phyloP scores from a whole-genome alignment of 2,329 filamentous ascomycete genomes.

The Venturiaceae sp. region DNA sequence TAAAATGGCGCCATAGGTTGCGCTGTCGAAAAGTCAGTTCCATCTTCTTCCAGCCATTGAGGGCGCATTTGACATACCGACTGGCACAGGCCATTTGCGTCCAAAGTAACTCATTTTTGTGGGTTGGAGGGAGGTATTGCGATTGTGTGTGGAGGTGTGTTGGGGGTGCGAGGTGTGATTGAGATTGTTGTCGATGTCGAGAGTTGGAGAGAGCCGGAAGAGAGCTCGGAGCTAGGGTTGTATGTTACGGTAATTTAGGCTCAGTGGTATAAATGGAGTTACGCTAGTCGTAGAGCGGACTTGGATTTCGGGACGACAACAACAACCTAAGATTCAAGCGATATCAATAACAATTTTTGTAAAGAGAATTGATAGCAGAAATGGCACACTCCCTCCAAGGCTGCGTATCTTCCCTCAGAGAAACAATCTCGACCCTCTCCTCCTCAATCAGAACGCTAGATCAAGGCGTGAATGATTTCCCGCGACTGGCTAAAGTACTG shows the following conservation, averaged over 20 bases:
- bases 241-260: no score
- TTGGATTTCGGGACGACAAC: no score
- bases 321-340: neutral
- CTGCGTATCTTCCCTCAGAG: slow-evolving; percentile 51
- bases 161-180: slow-evolving; percentile 10
- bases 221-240: no score
- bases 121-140: slow-evolving; percentile 1
- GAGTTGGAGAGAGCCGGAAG: neutral
- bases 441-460: slow-evolving; percentile 55
- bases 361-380: no score
- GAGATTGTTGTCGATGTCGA: neutral
- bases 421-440: slow-evolving; percentile 51
- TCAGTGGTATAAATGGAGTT: no score
- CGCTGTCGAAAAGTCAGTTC: slow-evolving; percentile 45
- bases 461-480: slow-evolving; percentile 53
- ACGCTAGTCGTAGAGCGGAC: no score
- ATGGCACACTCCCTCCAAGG: slow-evolving; percentile 41
- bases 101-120: slow-evolving; percentile 34
- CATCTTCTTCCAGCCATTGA: neutral
- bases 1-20: slow-evolving; percentile 90
- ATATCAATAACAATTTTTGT: neutral
- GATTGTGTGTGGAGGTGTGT: neutral
- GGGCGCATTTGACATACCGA: slow-evolving; percentile 27
- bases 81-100: slow-evolving; percentile 40
- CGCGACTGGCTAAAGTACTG: slow-evolving; percentile 51